These are phyloP conservation scores for Fomitopsis pinicola DNA, from an alignment of 1,284 basidiomycete genomes.

Conservation along the genomic window DNA sequence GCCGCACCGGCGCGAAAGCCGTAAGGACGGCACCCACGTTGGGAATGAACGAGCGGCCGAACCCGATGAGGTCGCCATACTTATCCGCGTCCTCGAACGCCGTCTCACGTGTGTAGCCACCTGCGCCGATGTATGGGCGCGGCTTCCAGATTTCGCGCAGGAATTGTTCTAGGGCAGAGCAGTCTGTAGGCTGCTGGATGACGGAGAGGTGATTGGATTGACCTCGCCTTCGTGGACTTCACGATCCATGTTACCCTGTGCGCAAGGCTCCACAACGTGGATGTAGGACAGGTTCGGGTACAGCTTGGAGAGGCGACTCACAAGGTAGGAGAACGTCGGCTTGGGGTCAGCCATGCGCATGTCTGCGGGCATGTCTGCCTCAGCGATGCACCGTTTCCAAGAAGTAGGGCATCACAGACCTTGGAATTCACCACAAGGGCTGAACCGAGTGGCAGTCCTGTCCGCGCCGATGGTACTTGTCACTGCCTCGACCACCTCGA, in stretches of 20 bases:
- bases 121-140: slow-evolving; percentile 31
- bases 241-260: slow-evolving; percentile 5
- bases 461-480: slow-evolving; percentile 32
- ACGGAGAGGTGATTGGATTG: not conserved
- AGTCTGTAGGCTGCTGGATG: slow-evolving; percentile 11
- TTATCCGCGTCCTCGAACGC: slow-evolving; percentile 26
- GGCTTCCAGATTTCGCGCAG: slow-evolving; percentile 31
- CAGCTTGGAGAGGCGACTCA: slow-evolving; percentile 20
- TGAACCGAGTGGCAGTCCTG: slow-evolving; percentile 46
- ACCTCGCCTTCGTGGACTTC: slow-evolving; percentile 8
- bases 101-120: slow-evolving; percentile 23
- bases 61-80: slow-evolving; percentile 37
- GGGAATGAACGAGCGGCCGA: slow-evolving; percentile 46
- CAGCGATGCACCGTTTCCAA: not conserved
- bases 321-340: slow-evolving; percentile 29
- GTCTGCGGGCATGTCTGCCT: not conserved
- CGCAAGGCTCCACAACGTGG: slow-evolving; percentile 37
- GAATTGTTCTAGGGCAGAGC: slow-evolving; percentile 15
- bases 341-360: slow-evolving; percentile 38
- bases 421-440: slow-evolving; percentile 45
- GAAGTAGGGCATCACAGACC: slow-evolving; percentile 19
- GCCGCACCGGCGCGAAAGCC: slow-evolving; percentile 21
- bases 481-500: slow-evolving; percentile 47
- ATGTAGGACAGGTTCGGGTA: slow-evolving; percentile 45
- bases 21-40: slow-evolving; percentile 27